Evolutionary conservation across 2,329 filamentous ascomycete species (phyloP), one percentile per base, ranked within the genome.

Genomic region (Lizonia empirigonia): DNA sequence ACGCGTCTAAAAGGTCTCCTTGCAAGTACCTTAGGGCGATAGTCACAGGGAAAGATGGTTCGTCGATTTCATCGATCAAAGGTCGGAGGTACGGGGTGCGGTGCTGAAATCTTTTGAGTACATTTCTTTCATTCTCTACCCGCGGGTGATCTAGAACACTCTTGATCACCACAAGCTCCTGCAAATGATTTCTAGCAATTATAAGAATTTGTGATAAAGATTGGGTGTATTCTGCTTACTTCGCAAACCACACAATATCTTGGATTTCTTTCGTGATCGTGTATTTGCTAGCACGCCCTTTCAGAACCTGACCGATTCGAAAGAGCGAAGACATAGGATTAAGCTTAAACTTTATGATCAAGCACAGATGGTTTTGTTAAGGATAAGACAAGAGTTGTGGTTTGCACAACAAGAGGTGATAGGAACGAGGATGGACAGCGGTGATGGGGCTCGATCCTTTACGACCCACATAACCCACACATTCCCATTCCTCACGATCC

Each of bases 21-120:
- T 67, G 49, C 19, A 69, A 50, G 42, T 66, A 58, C 36, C 44
- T 58, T 13, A 70, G 44, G 1, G 60, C 58, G 18, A 71, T 64
- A 12, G 59, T 55, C 7, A 51, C 26, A 27, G 62, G 64, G 7
- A 46, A 16, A 34, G 53, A 40, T 2, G 57, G 63, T 16, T 68
- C 58, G 10, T 63, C 52, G 24, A 66, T 65, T 23, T 65, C 62
- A 54, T 71, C 68, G 7, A 68, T 50, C 29, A 72, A 38, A 12
- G 63, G 66, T 22, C 64, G 60, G 27, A 69, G 42, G 41, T 36
- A 63, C 2, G 50, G 58, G 7, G 58, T 62, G 30, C 56, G 57
- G n/a, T 56, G 38, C 36, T 69, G 63, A 22, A 65, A 63, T 38
- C 54, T 41, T 47, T 50, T 55, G n/a, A 70, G 62, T 10, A 69